These are phyloP conservation scores for Chamaenerion angustifolium DNA, from an alignment of 345 rosid genomes.

Conservation along the genomic window DNA sequence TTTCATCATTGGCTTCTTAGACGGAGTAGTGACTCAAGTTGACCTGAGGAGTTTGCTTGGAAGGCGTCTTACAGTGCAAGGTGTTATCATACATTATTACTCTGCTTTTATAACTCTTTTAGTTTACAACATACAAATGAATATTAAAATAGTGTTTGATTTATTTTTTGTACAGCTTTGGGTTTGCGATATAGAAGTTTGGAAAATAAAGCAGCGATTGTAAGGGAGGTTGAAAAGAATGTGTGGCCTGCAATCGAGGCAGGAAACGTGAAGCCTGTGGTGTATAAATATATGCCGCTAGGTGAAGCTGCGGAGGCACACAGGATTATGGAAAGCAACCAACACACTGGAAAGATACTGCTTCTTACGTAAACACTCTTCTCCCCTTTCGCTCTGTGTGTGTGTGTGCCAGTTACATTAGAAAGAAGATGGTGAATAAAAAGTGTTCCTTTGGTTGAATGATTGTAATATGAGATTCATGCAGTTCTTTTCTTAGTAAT, in stretches of 20 bases:
- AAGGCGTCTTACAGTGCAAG: slow-evolving; percentile 81
- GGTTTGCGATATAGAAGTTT: slow-evolving; percentile 53
- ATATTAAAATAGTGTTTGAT: not conserved
- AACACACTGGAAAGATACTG: slow-evolving; percentile 70
- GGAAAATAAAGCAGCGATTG: slow-evolving; percentile 60
- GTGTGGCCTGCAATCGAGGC: slow-evolving; percentile 74
- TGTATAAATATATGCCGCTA: slow-evolving; percentile 36
- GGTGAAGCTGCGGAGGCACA: slow-evolving; percentile 61
- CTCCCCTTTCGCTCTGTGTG: too few relatives aligned
- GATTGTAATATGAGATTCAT: too few relatives aligned
- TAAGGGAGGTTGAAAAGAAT: slow-evolving; percentile 59
- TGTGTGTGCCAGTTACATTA: too few relatives aligned
- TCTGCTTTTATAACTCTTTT: too few relatives aligned
- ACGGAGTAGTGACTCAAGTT: slow-evolving; percentile 52
- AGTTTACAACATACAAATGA: not conserved
- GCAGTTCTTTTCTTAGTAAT: too few relatives aligned
- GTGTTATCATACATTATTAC: slow-evolving; percentile 16
- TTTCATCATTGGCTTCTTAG: slow-evolving; percentile 57
- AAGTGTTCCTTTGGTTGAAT: too few relatives aligned
- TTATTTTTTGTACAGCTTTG: slow-evolving; percentile 41
- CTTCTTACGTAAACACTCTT: slow-evolving; percentile 28
- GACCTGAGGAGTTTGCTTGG: slow-evolving; percentile 42
- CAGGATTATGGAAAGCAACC: slow-evolving; percentile 61
- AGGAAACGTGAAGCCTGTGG: slow-evolving; percentile 63
- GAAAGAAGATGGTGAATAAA: too few relatives aligned